A percentile compares a stretch with the other conserved stretches of the same genome.
phyloP scores from a whole-genome alignment of 352 stramenopile species.

The Plasmopara viticola region DNA sequence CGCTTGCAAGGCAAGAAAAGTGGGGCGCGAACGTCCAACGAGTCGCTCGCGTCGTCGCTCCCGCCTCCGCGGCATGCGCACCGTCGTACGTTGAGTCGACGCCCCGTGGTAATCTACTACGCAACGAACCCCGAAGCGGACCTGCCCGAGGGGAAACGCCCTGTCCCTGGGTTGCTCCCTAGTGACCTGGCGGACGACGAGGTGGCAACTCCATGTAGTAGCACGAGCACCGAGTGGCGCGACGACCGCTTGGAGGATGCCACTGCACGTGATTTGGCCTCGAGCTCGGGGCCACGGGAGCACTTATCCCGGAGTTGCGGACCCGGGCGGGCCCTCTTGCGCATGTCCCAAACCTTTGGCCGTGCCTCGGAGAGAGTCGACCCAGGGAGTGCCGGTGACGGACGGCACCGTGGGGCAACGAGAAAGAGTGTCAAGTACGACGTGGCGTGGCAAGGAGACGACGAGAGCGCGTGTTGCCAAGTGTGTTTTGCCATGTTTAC shows the following conservation, averaged over 20 bases:
- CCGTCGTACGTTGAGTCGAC: conserved; percentile 18
- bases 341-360: conserved; percentile 25
- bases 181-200: conserved; percentile 29
- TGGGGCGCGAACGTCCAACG: neutral
- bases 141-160: too few relatives aligned
- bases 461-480: conserved; percentile 54
- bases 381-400: neutral
- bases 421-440: conserved; percentile 59
- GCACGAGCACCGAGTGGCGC: neutral
- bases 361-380: conserved; percentile 29
- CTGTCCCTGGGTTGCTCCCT: too few relatives aligned
- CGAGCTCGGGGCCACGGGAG: conserved; percentile 21
- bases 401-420: conserved; percentile 7
- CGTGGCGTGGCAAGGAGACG: conserved; percentile 58
- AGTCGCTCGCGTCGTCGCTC: conserved; percentile 16
- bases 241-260: conserved; percentile 20
- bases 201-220: neutral
- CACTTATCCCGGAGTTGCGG: conserved; percentile 13
- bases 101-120: conserved; percentile 37
- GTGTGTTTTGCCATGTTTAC: conserved; percentile 69
- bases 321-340: conserved; percentile 7
- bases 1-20: conserved; percentile 5
- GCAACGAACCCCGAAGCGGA: conserved; percentile 6
- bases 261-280: conserved; percentile 19
- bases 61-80: conserved; percentile 23